These are phyloP conservation scores for Penicillium daleae DNA, from an alignment of 495 filamentous ascomycete genomes.

Conservation along the genomic window DNA sequence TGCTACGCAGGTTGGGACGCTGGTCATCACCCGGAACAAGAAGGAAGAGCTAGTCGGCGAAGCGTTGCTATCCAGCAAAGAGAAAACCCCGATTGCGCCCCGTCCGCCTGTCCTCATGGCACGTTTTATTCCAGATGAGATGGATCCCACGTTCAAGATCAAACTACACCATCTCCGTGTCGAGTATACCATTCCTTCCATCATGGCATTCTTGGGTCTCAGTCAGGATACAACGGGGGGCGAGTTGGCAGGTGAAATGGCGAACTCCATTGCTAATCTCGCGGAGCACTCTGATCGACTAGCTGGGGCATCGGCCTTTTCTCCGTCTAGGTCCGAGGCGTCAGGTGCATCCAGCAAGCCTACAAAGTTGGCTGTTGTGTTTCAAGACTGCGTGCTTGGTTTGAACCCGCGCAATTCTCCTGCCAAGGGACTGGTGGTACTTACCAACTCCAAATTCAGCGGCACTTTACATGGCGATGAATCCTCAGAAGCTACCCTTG, in stretches of 20 bases:
- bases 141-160: constrained; percentile 86
- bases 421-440: constrained; percentile 74
- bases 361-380: constrained; percentile 69
- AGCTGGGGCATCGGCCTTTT: constrained; percentile 21
- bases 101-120: constrained; percentile 69
- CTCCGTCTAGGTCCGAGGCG: constrained; percentile 18
- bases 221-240: constrained; percentile 69
- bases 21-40: constrained; percentile 64
- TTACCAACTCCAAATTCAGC: constrained; percentile 74
- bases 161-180: constrained; percentile 79
- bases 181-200: constrained; percentile 82
- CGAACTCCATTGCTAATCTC: constrained; percentile 77
- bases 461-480: constrained; percentile 63
- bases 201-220: constrained; percentile 77
- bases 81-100: constrained; percentile 22
- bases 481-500: constrained; percentile 61
- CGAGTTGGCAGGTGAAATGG: constrained; percentile 74
- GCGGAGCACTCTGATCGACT: constrained; percentile 51
- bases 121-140: constrained; percentile 88
- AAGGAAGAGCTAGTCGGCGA: constrained; percentile 70
- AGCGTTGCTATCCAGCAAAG: constrained; percentile 38
- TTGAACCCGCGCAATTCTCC: constrained; percentile 79
- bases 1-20: constrained; percentile 68
- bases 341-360: constrained; percentile 44
- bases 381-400: constrained; percentile 80